Base-by-base conservation (phyloP, 192 early-diverging fungal genomes). In the Irineochytrium annulatum region DNA sequence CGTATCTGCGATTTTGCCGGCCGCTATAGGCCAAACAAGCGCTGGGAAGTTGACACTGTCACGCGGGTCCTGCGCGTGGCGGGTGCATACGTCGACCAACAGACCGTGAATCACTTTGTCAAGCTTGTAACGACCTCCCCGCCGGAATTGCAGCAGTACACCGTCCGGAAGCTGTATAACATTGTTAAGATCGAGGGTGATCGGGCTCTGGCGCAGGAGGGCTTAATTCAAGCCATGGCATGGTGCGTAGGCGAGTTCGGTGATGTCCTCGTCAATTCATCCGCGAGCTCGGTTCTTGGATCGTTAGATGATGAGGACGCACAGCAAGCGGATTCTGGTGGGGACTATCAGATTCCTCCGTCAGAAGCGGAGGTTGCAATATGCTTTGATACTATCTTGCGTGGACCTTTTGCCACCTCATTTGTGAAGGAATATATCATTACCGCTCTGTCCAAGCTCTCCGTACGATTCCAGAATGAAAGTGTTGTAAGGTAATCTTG, bases 221-320 rank as follows among this genome's bases (percentile, higher is more conserved):
- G 89, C 6, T 81, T 98, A 53, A 86, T 94, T 20, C 77, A 94
- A 62, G 90, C 90, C 26, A 89, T 86, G 34, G 81, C 90, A 3
- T 99, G 97, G 97, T 81, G 88, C 49, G 85, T 98, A 69, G 97
- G 97, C 44, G 97, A 99, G 72, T 98, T 89, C 70, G 97, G 93
- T 30, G 95, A 99, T 66, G 68, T 93, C 8, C 80, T 99, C 22
- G 84, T 92, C 1, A 55, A 46, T 27, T 45, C 34, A 16, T 44
- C 20, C 4, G 49, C 39, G 3, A 52, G 11, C 13, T 34, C 41
- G 24, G 30, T 13, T 6, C 48, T 74, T 24, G 75, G 71, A 17
- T 80, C 73, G 26, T 8, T 22, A 8, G 87, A 84, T 26, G n/a
- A n/a, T n/a, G 87, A 87, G 57, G 91, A 90, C 34, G 87, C 85